Evolutionary conservation across 768 basidiomycete species (phyloP).

Genomic region (Trametes sanguinea): DNA sequence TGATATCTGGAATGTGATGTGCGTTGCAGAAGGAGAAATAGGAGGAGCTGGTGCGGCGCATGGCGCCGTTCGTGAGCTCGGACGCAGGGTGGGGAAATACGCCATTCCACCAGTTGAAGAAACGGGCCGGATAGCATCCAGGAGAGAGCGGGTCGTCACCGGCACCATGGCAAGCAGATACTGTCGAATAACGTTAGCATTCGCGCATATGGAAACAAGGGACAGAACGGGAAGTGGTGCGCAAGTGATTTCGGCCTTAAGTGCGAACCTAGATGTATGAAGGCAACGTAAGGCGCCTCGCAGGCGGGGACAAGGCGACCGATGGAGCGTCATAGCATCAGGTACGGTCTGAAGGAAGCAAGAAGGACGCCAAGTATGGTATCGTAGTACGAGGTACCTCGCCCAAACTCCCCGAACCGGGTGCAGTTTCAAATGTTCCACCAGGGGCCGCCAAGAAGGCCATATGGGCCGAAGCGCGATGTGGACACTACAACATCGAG

Average conservation of each 20-base stretch:
- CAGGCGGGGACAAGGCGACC: neutral
- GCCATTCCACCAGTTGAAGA: conserved; percentile 97
- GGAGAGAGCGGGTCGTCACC: conserved; percentile 88
- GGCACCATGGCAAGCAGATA: conserved; percentile 91
- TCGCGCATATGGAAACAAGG: neutral
- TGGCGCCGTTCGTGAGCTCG: conserved; percentile 96
- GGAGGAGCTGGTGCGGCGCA: conserved; percentile 86
- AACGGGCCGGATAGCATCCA: conserved; percentile 87
- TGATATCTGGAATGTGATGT: conserved; percentile 91
- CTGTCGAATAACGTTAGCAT: conserved; percentile 42
- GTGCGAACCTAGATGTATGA: neutral
- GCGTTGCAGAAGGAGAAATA: conserved; percentile 95
- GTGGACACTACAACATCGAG: neutral
- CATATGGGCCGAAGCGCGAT: neutral
- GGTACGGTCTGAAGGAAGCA: conserved; percentile 4
- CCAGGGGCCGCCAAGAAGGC: neutral
- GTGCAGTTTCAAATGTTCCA: neutral
- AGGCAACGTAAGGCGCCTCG: conserved; percentile 6
- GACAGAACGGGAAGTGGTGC: neutral
- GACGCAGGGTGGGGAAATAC: conserved; percentile 99
- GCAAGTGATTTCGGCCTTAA: too few species aligned
- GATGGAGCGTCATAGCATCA: conserved; percentile 6
- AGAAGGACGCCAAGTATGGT: neutral
- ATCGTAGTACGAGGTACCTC: neutral
- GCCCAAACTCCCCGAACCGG: neutral